Percentiles rank a stretch among this genome's conserved stretches.
Evolutionary conservation across 345 rosid species (phyloP).

Genomic region (Arabidopsis thaliana): DNA sequence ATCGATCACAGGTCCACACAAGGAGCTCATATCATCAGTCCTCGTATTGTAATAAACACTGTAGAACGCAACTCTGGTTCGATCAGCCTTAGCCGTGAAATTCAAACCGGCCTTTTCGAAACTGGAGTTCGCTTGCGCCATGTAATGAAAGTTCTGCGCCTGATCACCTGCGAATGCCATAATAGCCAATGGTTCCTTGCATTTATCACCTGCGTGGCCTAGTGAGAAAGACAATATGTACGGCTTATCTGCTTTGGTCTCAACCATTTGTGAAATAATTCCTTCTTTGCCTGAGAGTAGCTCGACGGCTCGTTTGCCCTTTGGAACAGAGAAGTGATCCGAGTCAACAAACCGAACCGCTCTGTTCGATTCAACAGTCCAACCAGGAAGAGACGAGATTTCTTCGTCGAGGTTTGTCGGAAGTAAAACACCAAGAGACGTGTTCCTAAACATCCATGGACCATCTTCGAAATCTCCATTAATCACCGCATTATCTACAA

Average conservation of each 20-base stretch:
- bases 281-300: constrained; percentile 97
- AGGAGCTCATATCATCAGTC: constrained; percentile 92
- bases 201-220: constrained; percentile 88
- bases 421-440: constrained; percentile 84
- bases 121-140: constrained; percentile 69
- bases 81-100: constrained; percentile 90
- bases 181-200: constrained; percentile 87
- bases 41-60: constrained; percentile 94
- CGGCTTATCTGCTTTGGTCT: constrained; percentile 60
- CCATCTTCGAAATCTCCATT: constrained; percentile 95
- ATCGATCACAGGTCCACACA: constrained; percentile 98
- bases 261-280: constrained; percentile 92
- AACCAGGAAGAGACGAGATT: constrained; percentile 83
- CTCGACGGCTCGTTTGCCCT: constrained; percentile 87
- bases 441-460: constrained; percentile 90
- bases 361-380: constrained; percentile 91
- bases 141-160: constrained; percentile 80
- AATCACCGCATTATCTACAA: constrained; percentile 76
- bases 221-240: constrained; percentile 69
- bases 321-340: constrained; percentile 78
- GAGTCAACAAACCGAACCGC: constrained; percentile 92
- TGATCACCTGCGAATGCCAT: constrained; percentile 98
- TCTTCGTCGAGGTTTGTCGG: constrained; percentile 94
- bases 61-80: constrained; percentile 85
- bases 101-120: constrained; percentile 65